Base-by-base conservation (phyloP, 306 rosid genomes). In the Acacia melanoxylon region DNA sequence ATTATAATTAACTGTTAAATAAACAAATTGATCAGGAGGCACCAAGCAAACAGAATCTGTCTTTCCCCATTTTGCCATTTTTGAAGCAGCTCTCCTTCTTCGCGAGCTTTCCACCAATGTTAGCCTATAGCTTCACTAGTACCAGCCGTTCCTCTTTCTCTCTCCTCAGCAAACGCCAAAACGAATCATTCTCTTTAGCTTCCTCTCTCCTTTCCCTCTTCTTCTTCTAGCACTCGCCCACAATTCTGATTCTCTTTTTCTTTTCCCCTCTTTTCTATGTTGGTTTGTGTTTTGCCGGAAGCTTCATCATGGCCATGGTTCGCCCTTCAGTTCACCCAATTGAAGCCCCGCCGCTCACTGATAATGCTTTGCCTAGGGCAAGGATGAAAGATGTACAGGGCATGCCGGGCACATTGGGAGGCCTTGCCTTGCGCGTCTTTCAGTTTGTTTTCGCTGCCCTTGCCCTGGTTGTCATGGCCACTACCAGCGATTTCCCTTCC, bases 401-500 rank as follows among this genome's bases (percentile, higher is more conserved):
- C 41, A 87, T 85, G 85, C 73, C 86, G 1, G 88, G 88, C 8
- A 87, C 83, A 5, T 33, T 46, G 11, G 86, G 86, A 22, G 73
- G 88, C 62, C 82, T 85, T 61, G 77, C 82, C 40, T 75, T 87
- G 68, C 85, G 86, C 72, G 68, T 87, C 46, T 14, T 14, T 59
- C 88, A 87, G 85, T 87, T 87, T 46, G 85, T 76, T 42, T 82
- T 87, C 45, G 70, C 88, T 5, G 27, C 66, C 52, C 35, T 82
- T 75, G 44, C 86, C 2, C 86, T 85, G 25, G 63, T 77, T 81
- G 76, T 87, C 44, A 82, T 87, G 88, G 59, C 83, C 76, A 70
- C 86, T 80, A 84, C 88, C 76, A n/a, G 66, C 65, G 87, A 84
- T 80, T 79, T 82, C 83, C 86, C 86, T 70, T 56, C 72, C 35